These are phyloP conservation scores for Fimicolochytrium jonesii DNA, from an alignment of 192 early-diverging fungal genomes.

Conservation along the genomic window DNA sequence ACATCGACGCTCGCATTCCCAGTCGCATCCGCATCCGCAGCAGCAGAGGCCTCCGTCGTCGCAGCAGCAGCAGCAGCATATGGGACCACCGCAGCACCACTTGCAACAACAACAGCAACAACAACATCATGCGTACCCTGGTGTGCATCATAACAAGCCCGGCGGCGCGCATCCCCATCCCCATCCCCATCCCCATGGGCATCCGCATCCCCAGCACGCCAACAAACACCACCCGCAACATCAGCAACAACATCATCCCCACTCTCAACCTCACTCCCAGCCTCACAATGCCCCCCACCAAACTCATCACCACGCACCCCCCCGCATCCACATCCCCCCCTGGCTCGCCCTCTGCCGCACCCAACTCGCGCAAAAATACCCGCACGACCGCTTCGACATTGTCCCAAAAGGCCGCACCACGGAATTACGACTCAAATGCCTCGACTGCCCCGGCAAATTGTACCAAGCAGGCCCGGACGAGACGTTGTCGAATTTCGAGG, in stretches of 20 bases:
- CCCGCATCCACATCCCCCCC: slow-evolving; percentile 16
- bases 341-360: slow-evolving; percentile 31
- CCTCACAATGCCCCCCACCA: neutral
- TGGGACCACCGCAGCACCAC: too few species aligned
- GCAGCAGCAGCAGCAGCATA: too few species aligned
- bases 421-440: slow-evolving; percentile 39
- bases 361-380: slow-evolving; percentile 34
- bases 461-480: slow-evolving; percentile 45
- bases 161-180: too few species aligned
- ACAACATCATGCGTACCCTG: too few species aligned
- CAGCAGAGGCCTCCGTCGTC: too few species aligned
- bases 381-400: slow-evolving; percentile 45
- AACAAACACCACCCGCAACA: neutral
- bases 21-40: too few species aligned
- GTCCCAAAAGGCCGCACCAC: slow-evolving; percentile 27
- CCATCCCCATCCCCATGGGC: too few species aligned
- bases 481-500: slow-evolving; percentile 47
- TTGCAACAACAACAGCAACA: too few species aligned
- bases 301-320: neutral
- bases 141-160: too few species aligned
- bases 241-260: neutral
- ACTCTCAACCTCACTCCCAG: neutral
- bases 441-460: slow-evolving; percentile 49
- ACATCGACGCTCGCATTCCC: too few species aligned
- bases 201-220: too few species aligned